Conservation (phyloP, 2,329 filamentous ascomycete genomes). For the Ophiognomonia clavigignenti-juglandacearum region DNA sequence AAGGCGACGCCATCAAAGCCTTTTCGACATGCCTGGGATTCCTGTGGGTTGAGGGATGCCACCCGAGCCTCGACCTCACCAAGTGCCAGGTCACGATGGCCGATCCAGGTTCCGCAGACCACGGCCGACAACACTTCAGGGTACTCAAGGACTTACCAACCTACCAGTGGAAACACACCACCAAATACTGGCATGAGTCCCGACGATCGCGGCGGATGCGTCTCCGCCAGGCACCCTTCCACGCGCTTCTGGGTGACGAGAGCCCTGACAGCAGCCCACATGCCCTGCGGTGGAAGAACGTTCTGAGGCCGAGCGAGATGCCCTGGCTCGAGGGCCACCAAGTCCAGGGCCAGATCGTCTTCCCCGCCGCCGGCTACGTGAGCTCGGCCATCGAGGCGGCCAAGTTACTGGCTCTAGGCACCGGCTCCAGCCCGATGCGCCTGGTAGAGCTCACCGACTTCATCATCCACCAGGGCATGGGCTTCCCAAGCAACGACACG, state of each 20-base stretch:
- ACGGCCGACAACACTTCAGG: constrained; percentile 3
- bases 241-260: constrained; percentile 7
- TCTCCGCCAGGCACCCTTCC: not conserved
- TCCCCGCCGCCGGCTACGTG: constrained; percentile 28
- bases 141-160: constrained; percentile 10
- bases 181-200: constrained; percentile 11
- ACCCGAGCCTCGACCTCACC: not conserved
- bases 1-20: constrained; percentile 14
- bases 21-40: constrained; percentile 17
- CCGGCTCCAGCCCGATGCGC: not conserved
- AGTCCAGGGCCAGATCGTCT: constrained; percentile 29
- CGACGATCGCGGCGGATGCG: constrained; percentile 3
- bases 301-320: constrained; percentile 21
- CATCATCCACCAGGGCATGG: constrained; percentile 17
- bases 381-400: constrained; percentile 20
- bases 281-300: constrained; percentile 22
- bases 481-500: constrained; percentile 14
- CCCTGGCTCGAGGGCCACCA: constrained; percentile 36
- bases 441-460: constrained; percentile 18
- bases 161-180: constrained; percentile 15
- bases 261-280: not conserved
- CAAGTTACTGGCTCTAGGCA: not conserved
- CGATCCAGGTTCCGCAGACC: too few relatives aligned
- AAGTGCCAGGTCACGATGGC: not conserved
- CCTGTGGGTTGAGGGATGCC: constrained; percentile 11